Evolutionary conservation across 2,329 filamentous ascomycete species (phyloP), one percentile per base, ranked within the genome.

Genomic region (Simplicillium aogashimaense): DNA sequence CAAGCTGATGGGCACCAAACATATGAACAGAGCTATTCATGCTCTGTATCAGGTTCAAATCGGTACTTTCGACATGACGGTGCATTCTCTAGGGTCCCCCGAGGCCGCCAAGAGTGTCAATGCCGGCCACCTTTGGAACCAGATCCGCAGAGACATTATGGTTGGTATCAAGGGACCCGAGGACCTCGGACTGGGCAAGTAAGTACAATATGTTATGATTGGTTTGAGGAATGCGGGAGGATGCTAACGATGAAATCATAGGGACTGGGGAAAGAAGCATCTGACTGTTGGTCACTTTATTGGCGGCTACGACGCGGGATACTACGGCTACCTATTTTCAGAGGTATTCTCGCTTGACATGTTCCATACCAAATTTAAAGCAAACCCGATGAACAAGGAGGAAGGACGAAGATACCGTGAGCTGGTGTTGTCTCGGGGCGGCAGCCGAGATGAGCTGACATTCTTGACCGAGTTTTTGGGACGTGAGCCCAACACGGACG

Each of bases 281-380:
- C 83, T 84, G 6, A 86, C 80, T 0, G 89, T 92, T 53, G 84
- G 85, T 13, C 86, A 92, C 60, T 69, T 90, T 47, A 85, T 90
- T 44, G 84, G 84, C 39, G 86, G 86, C 2, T 92, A 92, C 53
- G 86, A 90, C 58, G 85, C 86, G 25, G 84, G 85, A 34, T 90
- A 90, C 65, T 92, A 92, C 59, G 78, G 78, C 51, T 83, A 83
- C 55, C 64, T 83, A 29, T 82, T 76, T 47, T 86, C 81, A 1
- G 76, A 86, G 58, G 86, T 92, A 14, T 92, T 89, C 63, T 85
- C 80, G 16, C 75, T 82, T 18, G 86, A 94, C 60, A 90, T 94
- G 84, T 94, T 90, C 69, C 79, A 86, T 62, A 74, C 74, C 0
- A 80, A 84, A 36, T 92, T 92, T 65, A 81, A 82, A 65, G 69